Evolutionary conservation across 371 early-diverging fungal species (phyloP), one percentile per base, ranked within the genome.

Genomic region (Apophysomyces elegans): DNA sequence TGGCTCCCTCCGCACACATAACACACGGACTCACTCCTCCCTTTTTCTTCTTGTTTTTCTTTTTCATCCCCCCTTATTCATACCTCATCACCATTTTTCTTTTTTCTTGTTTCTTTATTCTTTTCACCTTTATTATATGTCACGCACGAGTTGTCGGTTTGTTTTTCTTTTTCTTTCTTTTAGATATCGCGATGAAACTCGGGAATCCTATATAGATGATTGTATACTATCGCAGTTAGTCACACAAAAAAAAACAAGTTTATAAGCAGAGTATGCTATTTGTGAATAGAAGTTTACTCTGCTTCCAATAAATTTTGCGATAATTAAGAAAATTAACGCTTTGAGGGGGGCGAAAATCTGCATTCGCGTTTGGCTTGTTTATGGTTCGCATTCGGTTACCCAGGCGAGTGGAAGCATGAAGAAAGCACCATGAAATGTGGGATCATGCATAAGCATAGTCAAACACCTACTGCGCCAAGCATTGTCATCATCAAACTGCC

Each of bases 61-160:
- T 50, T 21, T 50, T 7, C 54, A 18, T 50, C 18, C 21, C 21
- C 54, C 16, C 54, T 18, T 50, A 16, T 50, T 21, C 54, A 50
- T 50, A 50, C 21, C 54, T n/a, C 41, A 13, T 41, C 41, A 11
- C 13, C 41, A 41, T 13, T 26, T 50, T 21, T 50, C 21, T 9
- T 21, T 21, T 21, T 50, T 50, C 47, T 47, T 21, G 9, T 14
- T 14, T 43, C 16, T 45, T 7, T 13, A n/a, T 45, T 45, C 2
- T 45, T 45, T 13, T 13, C 9, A n/a, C 13, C 16, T 45, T 45
- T 45, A n/a, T 50, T 50, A 50, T 56, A 63, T 37, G 46, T 64
- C 21, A 50, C 21, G 21, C 9, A 50, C 7, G 9, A 50, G 8
- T 21, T 26, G 21, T 50, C 21, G 16, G 16, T 50, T 50, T 16